These are phyloP conservation scores for Trichoderma sp. DNA, from an alignment of 2,329 filamentous ascomycete species.

Conservation along the genomic window DNA sequence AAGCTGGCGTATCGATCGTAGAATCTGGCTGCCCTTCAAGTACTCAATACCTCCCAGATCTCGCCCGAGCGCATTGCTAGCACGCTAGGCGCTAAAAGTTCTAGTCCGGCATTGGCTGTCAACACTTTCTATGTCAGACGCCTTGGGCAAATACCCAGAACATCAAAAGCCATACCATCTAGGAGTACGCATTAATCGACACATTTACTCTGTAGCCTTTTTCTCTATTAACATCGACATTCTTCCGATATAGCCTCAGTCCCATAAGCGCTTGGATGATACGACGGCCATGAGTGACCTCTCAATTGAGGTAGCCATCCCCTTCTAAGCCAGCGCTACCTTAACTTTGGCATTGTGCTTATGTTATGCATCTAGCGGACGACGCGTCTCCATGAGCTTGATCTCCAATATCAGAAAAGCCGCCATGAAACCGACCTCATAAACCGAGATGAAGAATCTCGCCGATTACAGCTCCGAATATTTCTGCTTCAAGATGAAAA, in stretches of 20 bases:
- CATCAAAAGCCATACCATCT: neutral
- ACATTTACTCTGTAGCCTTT: neutral
- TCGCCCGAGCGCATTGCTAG: neutral
- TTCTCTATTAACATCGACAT: neutral
- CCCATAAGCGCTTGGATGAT: neutral
- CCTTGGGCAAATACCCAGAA: neutral
- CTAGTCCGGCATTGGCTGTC: slow-evolving; percentile 28
- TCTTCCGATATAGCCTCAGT: neutral
- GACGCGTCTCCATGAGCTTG: slow-evolving; percentile 59
- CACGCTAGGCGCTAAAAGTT: slow-evolving; percentile 28
- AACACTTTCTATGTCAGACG: neutral
- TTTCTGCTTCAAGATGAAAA: slow-evolving; percentile 77
- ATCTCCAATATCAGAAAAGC: slow-evolving; percentile 70
- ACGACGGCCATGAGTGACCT: slow-evolving; percentile 35
- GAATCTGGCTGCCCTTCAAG: neutral
- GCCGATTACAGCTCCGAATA: slow-evolving; percentile 69
- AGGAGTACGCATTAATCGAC: neutral
- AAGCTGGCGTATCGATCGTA: neutral
- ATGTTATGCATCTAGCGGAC: slow-evolving; percentile 44
- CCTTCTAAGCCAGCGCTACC: neutral
- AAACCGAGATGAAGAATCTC: slow-evolving; percentile 73
- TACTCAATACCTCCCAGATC: neutral
- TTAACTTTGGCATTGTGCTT: slow-evolving; percentile 17
- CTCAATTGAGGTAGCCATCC: slow-evolving; percentile 37
- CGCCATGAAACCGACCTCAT: slow-evolving; percentile 68